Conservation (phyloP, 306 rosid genomes). For the Canavalia gladiata region DNA sequence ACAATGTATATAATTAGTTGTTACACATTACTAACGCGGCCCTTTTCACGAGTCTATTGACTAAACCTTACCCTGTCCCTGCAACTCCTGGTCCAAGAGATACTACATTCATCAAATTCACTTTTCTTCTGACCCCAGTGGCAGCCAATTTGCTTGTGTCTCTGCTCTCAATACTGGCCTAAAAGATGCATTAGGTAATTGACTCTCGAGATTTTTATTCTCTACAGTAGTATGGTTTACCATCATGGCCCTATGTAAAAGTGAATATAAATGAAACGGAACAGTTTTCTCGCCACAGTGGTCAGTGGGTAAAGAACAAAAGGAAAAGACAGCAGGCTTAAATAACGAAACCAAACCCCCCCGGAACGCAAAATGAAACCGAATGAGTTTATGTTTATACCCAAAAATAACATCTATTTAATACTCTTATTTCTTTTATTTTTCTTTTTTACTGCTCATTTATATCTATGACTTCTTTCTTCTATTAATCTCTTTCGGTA, state of each 20-base stretch:
- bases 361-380: not conserved
- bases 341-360: not conserved
- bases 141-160: constrained; percentile 35
- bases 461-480: too few species aligned
- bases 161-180: constrained; percentile 24
- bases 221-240: constrained; percentile 35
- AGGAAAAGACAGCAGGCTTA: not conserved
- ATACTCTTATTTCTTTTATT: too few species aligned
- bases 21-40: not conserved
- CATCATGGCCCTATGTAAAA: constrained; percentile 15
- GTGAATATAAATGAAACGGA: constrained; percentile 11
- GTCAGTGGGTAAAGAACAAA: not conserved
- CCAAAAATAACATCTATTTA: too few species aligned
- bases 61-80: not conserved
- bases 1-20: not conserved
- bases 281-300: not conserved
- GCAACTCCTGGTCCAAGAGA: constrained; percentile 20
- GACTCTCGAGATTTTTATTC: constrained; percentile 40
- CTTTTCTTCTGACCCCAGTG: constrained; percentile 44
- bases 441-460: too few species aligned
- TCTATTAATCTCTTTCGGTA: too few species aligned
- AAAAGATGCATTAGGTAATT: constrained; percentile 32
- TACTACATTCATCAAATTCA: constrained; percentile 27
- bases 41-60: too few species aligned
- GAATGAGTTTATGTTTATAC: too few species aligned